Percentiles rank a stretch among this genome's conserved stretches.
phyloP scores from a whole-genome alignment of 176 grass and related monocot genomes.

The Aegilops sharonensis region DNA sequence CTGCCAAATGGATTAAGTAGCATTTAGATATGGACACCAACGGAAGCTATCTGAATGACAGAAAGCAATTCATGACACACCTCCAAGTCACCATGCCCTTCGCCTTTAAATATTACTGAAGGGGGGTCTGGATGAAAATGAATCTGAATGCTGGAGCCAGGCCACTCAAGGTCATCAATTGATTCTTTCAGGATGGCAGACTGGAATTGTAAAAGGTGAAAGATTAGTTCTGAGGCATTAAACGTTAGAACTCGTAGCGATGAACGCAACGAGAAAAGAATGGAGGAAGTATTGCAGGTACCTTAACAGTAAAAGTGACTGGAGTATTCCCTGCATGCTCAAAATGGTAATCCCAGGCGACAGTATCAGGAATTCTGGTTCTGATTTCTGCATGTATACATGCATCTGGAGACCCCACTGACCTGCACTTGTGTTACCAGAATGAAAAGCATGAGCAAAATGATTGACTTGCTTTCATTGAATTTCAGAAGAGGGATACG shows the following conservation, averaged over 20 bases:
- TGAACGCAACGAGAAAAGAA: not conserved
- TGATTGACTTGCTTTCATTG: no score
- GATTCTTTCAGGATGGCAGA: slow-evolving; percentile 84
- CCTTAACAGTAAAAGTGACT: slow-evolving; percentile 79
- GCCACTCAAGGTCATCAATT: slow-evolving; percentile 92
- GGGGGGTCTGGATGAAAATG: slow-evolving; percentile 63
- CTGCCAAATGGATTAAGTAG: slow-evolving; percentile 32
- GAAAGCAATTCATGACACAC: slow-evolving; percentile 30
- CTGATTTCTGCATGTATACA: slow-evolving; percentile 94
- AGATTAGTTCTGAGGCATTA: not conserved
- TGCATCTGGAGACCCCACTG: slow-evolving; percentile 71
- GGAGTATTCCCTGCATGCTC: slow-evolving; percentile 66
- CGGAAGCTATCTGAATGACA: not conserved
- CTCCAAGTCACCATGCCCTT: slow-evolving; percentile 97
- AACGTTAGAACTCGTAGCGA: not conserved
- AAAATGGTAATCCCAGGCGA: slow-evolving; percentile 89
- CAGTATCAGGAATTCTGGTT: slow-evolving; percentile 94
- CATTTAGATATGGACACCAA: not conserved
- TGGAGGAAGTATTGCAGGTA: slow-evolving; percentile 9
- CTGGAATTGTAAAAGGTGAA: slow-evolving; percentile 41
- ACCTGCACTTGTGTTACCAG: slow-evolving; percentile 34
- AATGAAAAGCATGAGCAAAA: not conserved
- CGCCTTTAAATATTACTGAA: slow-evolving; percentile 66
- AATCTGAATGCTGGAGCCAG: slow-evolving; percentile 85
- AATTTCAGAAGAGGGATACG: no score